These are phyloP conservation scores for Camelina sativa DNA, from an alignment of 345 rosid species.

Conservation along the genomic window DNA sequence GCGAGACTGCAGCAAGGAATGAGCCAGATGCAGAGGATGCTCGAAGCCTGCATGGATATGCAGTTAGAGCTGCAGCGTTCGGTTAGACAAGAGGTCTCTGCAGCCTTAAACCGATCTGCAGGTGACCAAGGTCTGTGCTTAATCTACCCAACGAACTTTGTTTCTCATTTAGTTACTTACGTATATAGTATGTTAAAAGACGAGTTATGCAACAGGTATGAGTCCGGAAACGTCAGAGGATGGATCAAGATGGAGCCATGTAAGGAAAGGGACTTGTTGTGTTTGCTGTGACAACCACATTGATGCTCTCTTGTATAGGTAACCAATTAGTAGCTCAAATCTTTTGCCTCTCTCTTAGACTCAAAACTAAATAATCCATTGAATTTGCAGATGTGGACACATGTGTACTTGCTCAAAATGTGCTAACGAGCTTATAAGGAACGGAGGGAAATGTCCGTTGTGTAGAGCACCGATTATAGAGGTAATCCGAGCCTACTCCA, in stretches of 20 bases:
- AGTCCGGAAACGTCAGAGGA: conserved; percentile 78
- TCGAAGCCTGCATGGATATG: conserved; percentile 99
- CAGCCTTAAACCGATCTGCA: conserved; percentile 82
- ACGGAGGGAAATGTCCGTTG: conserved; percentile 93
- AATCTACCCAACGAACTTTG: background rate
- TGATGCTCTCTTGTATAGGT: conserved; percentile 97
- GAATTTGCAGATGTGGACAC: conserved; percentile 84
- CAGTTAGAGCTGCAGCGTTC: conserved; percentile 98
- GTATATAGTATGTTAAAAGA: background rate
- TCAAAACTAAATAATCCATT: background rate
- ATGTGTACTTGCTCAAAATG: conserved; percentile 98
- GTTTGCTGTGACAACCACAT: conserved; percentile 96
- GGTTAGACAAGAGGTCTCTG: conserved; percentile 98
- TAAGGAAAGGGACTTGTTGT: conserved; percentile 93
- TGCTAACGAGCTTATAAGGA: conserved; percentile 86
- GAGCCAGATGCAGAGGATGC: conserved; percentile 99
- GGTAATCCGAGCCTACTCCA: conserved; percentile 96
- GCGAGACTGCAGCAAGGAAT: conserved; percentile 95
- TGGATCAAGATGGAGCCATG: conserved; percentile 95
- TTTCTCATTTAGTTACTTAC: conserved; percentile 11
- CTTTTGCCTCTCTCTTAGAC: background rate
- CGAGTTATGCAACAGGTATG: conserved; percentile 52
- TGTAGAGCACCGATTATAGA: conserved; percentile 96
- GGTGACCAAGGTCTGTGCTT: conserved; percentile 67
- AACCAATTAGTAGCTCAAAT: background rate